Percentiles rank a stretch among this genome's conserved stretches.
These are phyloP conservation scores for Pythium sukuiense DNA, from an alignment of 352 stramenopile species.

Conservation along the genomic window DNA sequence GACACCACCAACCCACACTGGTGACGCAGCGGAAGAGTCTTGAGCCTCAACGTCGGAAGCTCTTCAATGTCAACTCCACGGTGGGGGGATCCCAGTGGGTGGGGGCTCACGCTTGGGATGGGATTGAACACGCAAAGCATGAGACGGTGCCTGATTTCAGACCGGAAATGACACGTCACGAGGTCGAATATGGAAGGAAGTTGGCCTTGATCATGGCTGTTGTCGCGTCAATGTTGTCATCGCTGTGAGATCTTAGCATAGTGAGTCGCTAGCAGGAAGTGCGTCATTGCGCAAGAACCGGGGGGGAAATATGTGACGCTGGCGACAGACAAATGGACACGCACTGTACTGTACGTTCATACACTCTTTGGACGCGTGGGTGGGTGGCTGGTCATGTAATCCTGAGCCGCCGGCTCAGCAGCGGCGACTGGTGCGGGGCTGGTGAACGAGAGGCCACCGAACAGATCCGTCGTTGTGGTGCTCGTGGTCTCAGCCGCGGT, in stretches of 20 bases:
- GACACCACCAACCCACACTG: background rate
- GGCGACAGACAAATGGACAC: background rate
- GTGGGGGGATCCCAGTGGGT: background rate
- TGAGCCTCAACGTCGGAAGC: too few species aligned
- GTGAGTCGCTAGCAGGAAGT: too few species aligned
- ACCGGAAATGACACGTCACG: background rate
- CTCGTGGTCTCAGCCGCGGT: background rate
- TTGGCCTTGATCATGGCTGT: background rate
- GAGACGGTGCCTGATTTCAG: background rate
- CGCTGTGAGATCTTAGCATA: too few species aligned
- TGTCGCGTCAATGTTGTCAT: background rate
- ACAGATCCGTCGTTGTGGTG: constrained; percentile 13
- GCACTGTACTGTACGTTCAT: constrained; percentile 5
- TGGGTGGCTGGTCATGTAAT: constrained; percentile 8
- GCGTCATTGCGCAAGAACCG: too few species aligned
- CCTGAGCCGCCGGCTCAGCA: constrained; percentile 1
- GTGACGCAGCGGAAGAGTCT: background rate
- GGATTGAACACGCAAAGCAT: too few species aligned
- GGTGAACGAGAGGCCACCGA: constrained; percentile 19
- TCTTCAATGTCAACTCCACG: too few species aligned
- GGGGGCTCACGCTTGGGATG: too few species aligned
- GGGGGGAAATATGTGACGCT: too few species aligned
- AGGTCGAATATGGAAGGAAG: background rate
- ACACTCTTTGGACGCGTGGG: background rate
- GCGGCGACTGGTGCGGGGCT: background rate